Conservation (phyloP, 345 rosid species). For the Bretschneidera sinensis region DNA sequence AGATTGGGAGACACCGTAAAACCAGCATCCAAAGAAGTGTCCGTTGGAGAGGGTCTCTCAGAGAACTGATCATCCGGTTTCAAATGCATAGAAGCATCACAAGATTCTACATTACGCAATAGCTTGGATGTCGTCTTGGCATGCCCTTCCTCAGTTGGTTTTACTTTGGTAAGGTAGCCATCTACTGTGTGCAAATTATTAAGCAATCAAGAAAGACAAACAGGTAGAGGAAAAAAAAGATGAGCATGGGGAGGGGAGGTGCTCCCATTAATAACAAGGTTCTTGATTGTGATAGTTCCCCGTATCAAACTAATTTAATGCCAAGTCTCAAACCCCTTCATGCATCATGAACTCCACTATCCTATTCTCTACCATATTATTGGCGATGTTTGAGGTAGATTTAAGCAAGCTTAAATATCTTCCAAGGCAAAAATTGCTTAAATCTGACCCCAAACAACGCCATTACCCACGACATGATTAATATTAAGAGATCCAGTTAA, state of each 20-base stretch:
- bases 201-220: constrained; percentile 11
- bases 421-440: too few relatives aligned
- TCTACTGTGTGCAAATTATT: constrained; percentile 28
- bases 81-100: constrained; percentile 29
- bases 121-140: constrained; percentile 18
- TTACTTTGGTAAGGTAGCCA: constrained; percentile 29
- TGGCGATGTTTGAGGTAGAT: too few relatives aligned
- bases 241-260: too few relatives aligned
- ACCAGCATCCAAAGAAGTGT: constrained; percentile 24
- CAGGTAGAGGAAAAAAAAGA: background rate
- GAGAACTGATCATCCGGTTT: constrained; percentile 32
- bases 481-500: too few relatives aligned
- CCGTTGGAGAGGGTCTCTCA: constrained; percentile 32
- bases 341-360: background rate
- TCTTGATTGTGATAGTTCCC: background rate
- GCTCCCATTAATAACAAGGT: too few relatives aligned
- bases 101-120: constrained; percentile 26
- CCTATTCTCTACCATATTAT: too few relatives aligned
- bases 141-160: constrained; percentile 34
- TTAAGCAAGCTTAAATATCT: too few relatives aligned
- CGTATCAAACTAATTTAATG: constrained; percentile 1
- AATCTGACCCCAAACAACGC: too few relatives aligned
- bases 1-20: constrained; percentile 28
- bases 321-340: background rate
- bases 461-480: background rate